Evolutionary conservation across 2,329 filamentous ascomycete species (phyloP).

Genomic region (Fusarium albosuccineum): DNA sequence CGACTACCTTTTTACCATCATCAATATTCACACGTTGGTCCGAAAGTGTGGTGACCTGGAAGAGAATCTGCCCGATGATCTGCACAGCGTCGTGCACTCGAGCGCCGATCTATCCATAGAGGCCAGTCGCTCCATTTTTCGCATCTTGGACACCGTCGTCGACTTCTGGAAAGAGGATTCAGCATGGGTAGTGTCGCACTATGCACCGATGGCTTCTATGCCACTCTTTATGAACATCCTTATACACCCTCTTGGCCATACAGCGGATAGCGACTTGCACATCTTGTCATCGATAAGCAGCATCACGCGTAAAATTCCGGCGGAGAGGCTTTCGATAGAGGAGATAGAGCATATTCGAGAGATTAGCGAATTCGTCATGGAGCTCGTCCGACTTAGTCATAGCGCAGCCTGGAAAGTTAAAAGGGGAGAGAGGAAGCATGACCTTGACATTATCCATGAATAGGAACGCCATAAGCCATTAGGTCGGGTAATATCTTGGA

Average conservation of each 20-base stretch:
- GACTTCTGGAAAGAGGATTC: slow-evolving; percentile 38
- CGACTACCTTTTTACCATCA: slow-evolving; percentile 37
- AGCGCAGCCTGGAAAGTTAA: slow-evolving; percentile 39
- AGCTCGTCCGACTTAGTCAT: slow-evolving; percentile 36
- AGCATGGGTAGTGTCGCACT: slow-evolving; percentile 33
- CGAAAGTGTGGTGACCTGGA: slow-evolving; percentile 35
- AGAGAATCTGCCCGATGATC: slow-evolving; percentile 33
- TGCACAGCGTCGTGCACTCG: slow-evolving; percentile 32
- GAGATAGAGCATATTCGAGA: slow-evolving; percentile 39
- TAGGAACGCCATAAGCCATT: neutral
- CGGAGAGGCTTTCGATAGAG: slow-evolving; percentile 31
- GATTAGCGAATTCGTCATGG: slow-evolving; percentile 38
- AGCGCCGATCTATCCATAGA: slow-evolving; percentile 37
- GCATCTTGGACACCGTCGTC: slow-evolving; percentile 30
- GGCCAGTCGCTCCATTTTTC: slow-evolving; percentile 34
- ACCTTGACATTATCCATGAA: slow-evolving; percentile 36
- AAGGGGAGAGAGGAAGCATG: slow-evolving; percentile 31
- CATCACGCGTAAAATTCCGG: slow-evolving; percentile 32
- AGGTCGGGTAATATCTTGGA: neutral
- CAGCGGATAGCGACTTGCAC: slow-evolving; percentile 31
- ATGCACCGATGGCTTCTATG: slow-evolving; percentile 37
- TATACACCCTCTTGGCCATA: slow-evolving; percentile 32
- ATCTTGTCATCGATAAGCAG: slow-evolving; percentile 36
- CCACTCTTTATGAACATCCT: slow-evolving; percentile 38
- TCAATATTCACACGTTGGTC: slow-evolving; percentile 36